Conservation (phyloP, 495 filamentous ascomycete species). For the Neurospora tetrasperma region DNA sequence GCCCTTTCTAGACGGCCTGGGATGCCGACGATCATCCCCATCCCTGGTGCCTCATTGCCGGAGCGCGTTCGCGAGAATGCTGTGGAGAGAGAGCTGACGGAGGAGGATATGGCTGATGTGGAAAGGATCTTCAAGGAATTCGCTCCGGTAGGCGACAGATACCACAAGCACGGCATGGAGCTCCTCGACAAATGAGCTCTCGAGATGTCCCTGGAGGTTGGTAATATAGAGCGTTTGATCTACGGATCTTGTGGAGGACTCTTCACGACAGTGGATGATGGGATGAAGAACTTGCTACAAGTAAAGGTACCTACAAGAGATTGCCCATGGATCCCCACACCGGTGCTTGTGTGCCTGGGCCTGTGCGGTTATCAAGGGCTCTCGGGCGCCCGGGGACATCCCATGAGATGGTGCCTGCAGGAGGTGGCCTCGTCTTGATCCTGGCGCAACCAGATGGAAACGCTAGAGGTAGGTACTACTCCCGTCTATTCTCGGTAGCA, state of each 20-base stretch:
- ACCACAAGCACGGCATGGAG: conserved; percentile 17
- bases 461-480: no score
- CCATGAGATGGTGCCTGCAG: no score
- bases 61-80: conserved; percentile 42
- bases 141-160: conserved; percentile 29
- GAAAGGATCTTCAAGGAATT: conserved; percentile 33
- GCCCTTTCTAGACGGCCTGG: conserved; percentile 45
- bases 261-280: not conserved
- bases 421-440: not conserved
- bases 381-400: not conserved
- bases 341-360: not conserved
- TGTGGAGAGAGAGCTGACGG: conserved; percentile 32
- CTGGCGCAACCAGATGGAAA: not conserved
- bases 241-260: not conserved
- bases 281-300: not conserved
- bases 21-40: conserved; percentile 66
- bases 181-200: conserved; percentile 5
- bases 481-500: not conserved
- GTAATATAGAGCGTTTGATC: not conserved
- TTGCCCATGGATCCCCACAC: not conserved
- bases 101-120: conserved; percentile 40
- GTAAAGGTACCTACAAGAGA: not conserved
- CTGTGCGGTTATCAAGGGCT: not conserved
- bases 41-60: conserved; percentile 56
- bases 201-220: no score